Conservation (phyloP, 1,284 basidiomycete species). For the Grifola frondosa region DNA sequence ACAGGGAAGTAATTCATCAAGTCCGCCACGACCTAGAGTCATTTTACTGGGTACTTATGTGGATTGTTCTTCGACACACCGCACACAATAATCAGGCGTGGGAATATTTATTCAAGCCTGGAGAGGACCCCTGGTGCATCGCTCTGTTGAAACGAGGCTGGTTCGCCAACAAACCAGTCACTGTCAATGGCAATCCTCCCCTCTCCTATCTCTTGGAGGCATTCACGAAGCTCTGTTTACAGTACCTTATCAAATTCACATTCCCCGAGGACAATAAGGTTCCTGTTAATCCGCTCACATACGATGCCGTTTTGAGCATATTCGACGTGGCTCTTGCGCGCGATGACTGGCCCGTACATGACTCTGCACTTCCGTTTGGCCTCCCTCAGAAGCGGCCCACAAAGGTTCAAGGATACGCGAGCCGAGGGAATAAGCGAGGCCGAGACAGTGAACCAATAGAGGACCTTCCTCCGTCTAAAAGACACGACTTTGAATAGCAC, state of each 20-base stretch:
- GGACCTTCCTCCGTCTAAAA: too few species aligned
- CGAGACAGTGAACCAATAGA: too few species aligned
- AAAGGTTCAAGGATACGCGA: too few species aligned
- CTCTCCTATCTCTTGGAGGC: constrained; percentile 1
- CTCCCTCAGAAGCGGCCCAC: neutral
- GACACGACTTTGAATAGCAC: too few species aligned
- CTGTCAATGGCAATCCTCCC: constrained; percentile 1
- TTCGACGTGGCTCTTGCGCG: constrained; percentile 7
- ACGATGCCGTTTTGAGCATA: constrained; percentile 1
- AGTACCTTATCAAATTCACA: too few species aligned
- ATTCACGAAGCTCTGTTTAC: neutral
- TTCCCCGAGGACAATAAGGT: neutral
- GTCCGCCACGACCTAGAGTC: constrained; percentile 18
- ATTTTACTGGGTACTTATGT: constrained; percentile 18
- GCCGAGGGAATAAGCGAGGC: too few species aligned
- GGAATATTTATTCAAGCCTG: neutral
- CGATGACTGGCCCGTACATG: constrained; percentile 6
- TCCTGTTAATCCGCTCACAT: neutral
- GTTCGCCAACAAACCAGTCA: neutral
- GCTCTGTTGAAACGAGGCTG: neutral
- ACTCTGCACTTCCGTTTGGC: neutral
- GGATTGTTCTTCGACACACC: constrained; percentile 15
- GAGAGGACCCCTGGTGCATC: too few species aligned
- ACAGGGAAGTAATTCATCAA: constrained; percentile 3
- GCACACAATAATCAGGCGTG: neutral